Base-by-base conservation (phyloP, 208 protist species). In the Novymonas esmeraldas region DNA sequence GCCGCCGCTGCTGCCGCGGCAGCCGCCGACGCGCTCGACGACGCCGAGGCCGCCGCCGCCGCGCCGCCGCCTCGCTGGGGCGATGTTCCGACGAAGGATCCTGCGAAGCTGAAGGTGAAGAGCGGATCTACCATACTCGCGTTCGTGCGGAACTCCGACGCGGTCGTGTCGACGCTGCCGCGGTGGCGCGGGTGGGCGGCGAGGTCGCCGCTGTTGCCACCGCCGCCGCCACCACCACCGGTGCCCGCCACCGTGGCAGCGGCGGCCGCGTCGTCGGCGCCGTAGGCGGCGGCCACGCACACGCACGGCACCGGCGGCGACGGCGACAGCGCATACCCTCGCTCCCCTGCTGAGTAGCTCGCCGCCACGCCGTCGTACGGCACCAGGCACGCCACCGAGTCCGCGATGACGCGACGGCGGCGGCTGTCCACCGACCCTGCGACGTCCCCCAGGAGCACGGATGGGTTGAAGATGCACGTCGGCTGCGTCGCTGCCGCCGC, bases 261-360 rank as follows among this genome's bases (percentile, higher is more conserved):
- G 22, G 33, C 20, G n/a, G 26, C 16, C 10, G 24, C 34, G 38
- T 46, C 36, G 22, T n/a, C 51, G 7, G 38, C 26, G 26, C 61
- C 55, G 44, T 74, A 75, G 39, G 66, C 44, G 3, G 62, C 63
- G 24, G 56, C 69, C 28, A 78, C 63, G 38, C 63, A 79, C 44
- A 78, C 69, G n/a, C 72, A 72, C 66, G 44, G 59, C 16, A 48
- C 55, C 18, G 57, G 31, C 14, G 50, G 10, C 13, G 34, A 29
- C 6, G 36, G 14, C 54, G 28, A 44, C 33, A 29, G 26, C 16
- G 54, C 54, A 59, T 29, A 16, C 24, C 48, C 18, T 6, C 38
- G 41, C 26, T 45, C 9, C 34, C 49, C 42, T 14, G 9, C 22
- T 24, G 26, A 22, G 10, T 44, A 28, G 24, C 42, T 28, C 13